These are phyloP conservation scores for Phytophthora quininea DNA, from an alignment of 352 stramenopile genomes.

Conservation along the genomic window DNA sequence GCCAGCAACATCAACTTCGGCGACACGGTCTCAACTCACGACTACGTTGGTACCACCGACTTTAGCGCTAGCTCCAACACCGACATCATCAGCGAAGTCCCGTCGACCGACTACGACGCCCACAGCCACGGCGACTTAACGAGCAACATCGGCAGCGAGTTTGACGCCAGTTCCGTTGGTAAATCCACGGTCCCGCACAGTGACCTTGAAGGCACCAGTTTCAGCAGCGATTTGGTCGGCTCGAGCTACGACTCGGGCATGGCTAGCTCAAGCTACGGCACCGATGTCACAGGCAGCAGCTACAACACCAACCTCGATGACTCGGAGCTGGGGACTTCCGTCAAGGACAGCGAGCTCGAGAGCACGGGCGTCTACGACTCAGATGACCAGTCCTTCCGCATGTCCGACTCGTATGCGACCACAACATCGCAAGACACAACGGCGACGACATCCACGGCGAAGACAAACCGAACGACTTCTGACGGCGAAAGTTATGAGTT, in stretches of 20 bases:
- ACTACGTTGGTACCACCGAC: conserved; percentile 10
- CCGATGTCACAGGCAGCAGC: conserved; percentile 23
- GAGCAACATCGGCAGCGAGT: conserved; percentile 17
- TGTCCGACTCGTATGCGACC: conserved; percentile 35
- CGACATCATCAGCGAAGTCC: conserved; percentile 15
- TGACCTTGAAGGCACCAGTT: conserved; percentile 31
- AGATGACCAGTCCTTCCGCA: conserved; percentile 38
- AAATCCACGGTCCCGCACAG: conserved; percentile 19
- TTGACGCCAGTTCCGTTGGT: conserved; percentile 22
- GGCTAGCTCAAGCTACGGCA: conserved; percentile 32
- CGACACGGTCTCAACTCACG: conserved; percentile 20
- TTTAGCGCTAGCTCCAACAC: conserved; percentile 6
- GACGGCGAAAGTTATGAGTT: conserved; percentile 82
- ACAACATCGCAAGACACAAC: conserved; percentile 32
- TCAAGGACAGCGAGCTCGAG: conserved; percentile 26
- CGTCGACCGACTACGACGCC: conserved; percentile 17
- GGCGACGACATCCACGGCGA: conserved; percentile 10
- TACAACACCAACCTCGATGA: conserved; percentile 24
- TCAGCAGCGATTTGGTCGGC: conserved; percentile 32
- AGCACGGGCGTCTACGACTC: conserved; percentile 55
- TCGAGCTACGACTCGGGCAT: conserved; percentile 35
- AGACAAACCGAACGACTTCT: conserved; percentile 47
- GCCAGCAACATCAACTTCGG: conserved; percentile 31
- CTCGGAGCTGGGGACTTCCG: conserved; percentile 20
- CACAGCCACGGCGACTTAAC: conserved; percentile 17